These are phyloP conservation scores for Blastocladiella emersonii DNA, from an alignment of 371 early-diverging fungal species.

Conservation along the genomic window DNA sequence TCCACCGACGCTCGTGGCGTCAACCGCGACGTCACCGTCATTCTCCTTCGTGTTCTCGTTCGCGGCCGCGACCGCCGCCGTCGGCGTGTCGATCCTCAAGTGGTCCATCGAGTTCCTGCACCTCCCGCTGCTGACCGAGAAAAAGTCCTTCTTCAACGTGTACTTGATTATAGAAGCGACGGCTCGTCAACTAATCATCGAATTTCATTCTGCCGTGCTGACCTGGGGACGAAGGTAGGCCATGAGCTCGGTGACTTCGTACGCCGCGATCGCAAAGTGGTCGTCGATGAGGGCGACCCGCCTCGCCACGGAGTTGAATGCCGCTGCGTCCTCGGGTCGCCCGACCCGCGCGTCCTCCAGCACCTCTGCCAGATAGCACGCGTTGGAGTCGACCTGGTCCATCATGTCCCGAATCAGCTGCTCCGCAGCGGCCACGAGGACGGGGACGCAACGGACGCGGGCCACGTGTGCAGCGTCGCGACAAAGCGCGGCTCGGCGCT, in stretches of 20 bases:
- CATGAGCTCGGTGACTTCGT: too few relatives aligned
- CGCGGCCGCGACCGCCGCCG: background rate
- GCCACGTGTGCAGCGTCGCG: too few relatives aligned
- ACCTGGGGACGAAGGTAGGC: background rate
- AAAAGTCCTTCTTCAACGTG: background rate
- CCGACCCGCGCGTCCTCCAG: too few relatives aligned
- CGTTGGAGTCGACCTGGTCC: too few relatives aligned
- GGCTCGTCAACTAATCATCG: background rate
- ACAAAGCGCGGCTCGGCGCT: too few relatives aligned
- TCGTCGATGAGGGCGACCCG: too few relatives aligned
- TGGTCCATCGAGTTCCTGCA: background rate
- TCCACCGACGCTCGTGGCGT: background rate
- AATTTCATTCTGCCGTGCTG: background rate
- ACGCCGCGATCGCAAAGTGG: too few relatives aligned
- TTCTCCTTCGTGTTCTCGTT: background rate
- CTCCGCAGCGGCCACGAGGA: too few relatives aligned
- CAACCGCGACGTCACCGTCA: background rate
- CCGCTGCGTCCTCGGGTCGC: slow-evolving; percentile 72
- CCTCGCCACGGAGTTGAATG: slow-evolving; percentile 37
- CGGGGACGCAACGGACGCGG: too few relatives aligned
- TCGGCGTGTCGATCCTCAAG: too few relatives aligned
- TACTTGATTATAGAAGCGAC: background rate
- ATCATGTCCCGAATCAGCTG: too few relatives aligned
- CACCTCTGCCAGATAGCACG: too few relatives aligned
- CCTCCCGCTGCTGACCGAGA: background rate